These are phyloP conservation scores for Zychaea mexicana DNA, from an alignment of 371 early-diverging fungal species.

Conservation along the genomic window DNA sequence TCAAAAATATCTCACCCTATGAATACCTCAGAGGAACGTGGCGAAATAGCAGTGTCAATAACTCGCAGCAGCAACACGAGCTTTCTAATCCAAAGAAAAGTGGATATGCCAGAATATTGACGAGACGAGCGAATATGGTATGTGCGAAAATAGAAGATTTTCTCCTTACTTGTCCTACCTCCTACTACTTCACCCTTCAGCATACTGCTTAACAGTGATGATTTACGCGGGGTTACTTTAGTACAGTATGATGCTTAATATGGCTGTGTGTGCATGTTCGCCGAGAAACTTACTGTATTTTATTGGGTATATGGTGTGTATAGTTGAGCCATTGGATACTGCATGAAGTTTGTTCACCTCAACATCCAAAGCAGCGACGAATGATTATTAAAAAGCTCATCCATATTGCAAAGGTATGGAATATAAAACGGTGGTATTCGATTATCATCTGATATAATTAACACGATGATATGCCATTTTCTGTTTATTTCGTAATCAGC, in stretches of 20 bases:
- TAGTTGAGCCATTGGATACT: conserved; percentile 77
- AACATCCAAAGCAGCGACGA: conserved; percentile 29
- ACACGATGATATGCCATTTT: background rate
- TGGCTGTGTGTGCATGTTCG: no score
- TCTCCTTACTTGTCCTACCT: background rate
- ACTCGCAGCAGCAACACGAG: background rate
- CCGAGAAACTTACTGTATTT: background rate
- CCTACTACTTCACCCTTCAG: no score
- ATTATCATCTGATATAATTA: background rate
- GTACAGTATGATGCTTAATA: no score
- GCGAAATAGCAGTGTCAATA: background rate
- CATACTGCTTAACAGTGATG: no score
- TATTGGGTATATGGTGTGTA: conserved; percentile 82
- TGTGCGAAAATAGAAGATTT: background rate
- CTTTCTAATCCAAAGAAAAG: background rate
- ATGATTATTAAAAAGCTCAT: conserved; percentile 34
- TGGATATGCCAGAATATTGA: conserved; percentile 6
- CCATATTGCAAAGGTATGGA: conserved; percentile 44
- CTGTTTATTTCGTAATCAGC: background rate
- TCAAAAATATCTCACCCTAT: conserved; percentile 31
- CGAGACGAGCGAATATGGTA: conserved; percentile 28
- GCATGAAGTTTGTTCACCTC: conserved; percentile 34
- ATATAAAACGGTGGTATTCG: background rate
- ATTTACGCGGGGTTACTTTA: no score
- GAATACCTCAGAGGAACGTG: conserved; percentile 20